Evolutionary conservation across 495 filamentous ascomycete species (phyloP).

Genomic region (Neurospora tetrasperma): DNA sequence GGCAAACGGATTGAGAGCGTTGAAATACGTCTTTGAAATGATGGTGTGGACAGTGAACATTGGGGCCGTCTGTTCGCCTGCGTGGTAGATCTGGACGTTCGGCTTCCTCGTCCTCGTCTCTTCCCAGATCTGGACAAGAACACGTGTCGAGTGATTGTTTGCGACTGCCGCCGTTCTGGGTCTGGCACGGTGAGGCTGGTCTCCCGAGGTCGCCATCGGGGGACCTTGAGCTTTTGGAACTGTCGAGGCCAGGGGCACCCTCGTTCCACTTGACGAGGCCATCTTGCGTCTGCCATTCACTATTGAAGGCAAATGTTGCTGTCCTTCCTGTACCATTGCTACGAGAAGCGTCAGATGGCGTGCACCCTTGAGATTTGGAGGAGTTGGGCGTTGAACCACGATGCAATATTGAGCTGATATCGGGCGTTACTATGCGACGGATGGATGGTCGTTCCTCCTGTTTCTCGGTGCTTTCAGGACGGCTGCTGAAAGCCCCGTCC

Average conservation of each 20-base stretch:
- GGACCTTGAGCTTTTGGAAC: background rate
- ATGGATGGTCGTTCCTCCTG: background rate
- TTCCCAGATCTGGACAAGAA: slow-evolving; percentile 10
- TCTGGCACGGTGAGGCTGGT: background rate
- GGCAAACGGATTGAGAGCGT: slow-evolving; percentile 13
- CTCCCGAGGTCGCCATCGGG: background rate
- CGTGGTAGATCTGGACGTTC: background rate
- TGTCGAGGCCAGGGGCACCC: background rate
- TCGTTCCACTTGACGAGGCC: background rate
- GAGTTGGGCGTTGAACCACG: background rate
- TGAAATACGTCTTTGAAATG: background rate
- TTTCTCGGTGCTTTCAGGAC: background rate
- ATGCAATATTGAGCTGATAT: background rate
- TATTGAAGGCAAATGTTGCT: background rate
- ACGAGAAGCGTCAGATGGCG: background rate
- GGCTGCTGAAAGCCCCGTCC: background rate
- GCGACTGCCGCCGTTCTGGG: background rate
- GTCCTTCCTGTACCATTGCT: background rate
- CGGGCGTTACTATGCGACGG: background rate
- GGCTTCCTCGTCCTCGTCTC: background rate
- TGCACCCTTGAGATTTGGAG: background rate
- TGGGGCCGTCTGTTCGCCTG: background rate
- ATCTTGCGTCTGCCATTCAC: background rate
- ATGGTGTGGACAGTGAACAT: background rate
- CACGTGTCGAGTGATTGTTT: slow-evolving; percentile 5